A percentile compares a stretch with the other conserved stretches of the same genome.
These are phyloP conservation scores for Podospora appendiculata DNA, from an alignment of 495 filamentous ascomycete genomes.

Conservation along the genomic window DNA sequence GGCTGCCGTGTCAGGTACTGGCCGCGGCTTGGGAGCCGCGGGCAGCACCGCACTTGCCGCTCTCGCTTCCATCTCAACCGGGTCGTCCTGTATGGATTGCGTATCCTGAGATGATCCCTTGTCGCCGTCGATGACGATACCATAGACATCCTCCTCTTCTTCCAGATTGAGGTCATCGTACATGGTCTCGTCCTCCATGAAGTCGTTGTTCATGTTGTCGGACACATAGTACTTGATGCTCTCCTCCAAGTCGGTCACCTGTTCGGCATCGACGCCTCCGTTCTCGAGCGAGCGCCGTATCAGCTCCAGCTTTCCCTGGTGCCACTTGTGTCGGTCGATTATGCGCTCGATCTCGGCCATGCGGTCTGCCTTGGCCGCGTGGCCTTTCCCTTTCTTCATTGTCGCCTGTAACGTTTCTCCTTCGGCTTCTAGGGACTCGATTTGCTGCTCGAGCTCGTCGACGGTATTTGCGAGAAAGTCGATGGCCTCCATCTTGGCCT, in stretches of 20 bases:
- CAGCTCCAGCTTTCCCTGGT: slow-evolving; percentile 85
- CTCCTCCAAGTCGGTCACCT: slow-evolving; percentile 82
- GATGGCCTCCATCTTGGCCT: slow-evolving; percentile 77
- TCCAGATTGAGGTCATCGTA: slow-evolving; percentile 92
- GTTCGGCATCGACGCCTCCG: slow-evolving; percentile 75
- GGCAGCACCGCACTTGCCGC: slow-evolving; percentile 27
- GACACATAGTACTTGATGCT: slow-evolving; percentile 92
- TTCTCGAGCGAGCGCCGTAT: slow-evolving; percentile 87
- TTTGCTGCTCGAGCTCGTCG: slow-evolving; percentile 88
- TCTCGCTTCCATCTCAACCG: slow-evolving; percentile 54
- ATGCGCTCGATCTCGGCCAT: slow-evolving; percentile 75
- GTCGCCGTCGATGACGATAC: slow-evolving; percentile 75
- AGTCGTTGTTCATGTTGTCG: slow-evolving; percentile 80
- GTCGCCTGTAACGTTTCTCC: slow-evolving; percentile 77
- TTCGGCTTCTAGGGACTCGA: slow-evolving; percentile 88
- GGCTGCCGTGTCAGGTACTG: slow-evolving; percentile 40
- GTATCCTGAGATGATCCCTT: slow-evolving; percentile 90
- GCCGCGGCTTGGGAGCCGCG: slow-evolving; percentile 41
- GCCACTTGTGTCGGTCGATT: slow-evolving; percentile 94
- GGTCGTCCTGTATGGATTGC: slow-evolving; percentile 84
- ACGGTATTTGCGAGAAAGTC: slow-evolving; percentile 82
- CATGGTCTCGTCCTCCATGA: slow-evolving; percentile 79
- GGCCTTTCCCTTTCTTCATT: slow-evolving; percentile 90
- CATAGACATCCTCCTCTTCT: slow-evolving; percentile 80
- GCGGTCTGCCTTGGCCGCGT: slow-evolving; percentile 71